Evolutionary conservation across 176 grass and related monocot genomes (phyloP), one percentile per base, ranked within the genome.

Genomic region (Echinochloa phyllopogon): DNA sequence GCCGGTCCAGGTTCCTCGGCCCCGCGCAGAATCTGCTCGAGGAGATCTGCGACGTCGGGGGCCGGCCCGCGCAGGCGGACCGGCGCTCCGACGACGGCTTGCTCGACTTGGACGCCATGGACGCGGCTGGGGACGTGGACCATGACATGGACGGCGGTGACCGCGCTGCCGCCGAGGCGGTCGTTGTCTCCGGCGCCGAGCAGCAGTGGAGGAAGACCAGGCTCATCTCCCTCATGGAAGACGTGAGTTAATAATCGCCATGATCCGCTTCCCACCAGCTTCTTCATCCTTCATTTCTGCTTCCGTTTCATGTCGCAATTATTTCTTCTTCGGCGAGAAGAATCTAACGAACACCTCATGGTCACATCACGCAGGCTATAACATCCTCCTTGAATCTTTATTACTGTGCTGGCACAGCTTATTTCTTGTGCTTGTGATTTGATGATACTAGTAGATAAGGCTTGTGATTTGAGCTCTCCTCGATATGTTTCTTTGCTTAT

Each of bases 131-230:
- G 2, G 83, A 84, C 53, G 69, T 84, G 56, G 79, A 84, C 27
- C 70, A 87, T 61, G 75, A 83, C 3, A 73, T 94, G 80, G 87
- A 94, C 60, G 65, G 71, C 48, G 75, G 76, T 16, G 85, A 77
- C 13, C 73, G 74, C 17, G 90, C 86, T 4, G 58, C 86, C 5
- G 86, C 72, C 6, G 92, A 96, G 40, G 86, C 69, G 0, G 85
- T 82, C 67, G 50, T 74, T 3, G 92, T 90, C 29, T 87, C 85
- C 24, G 74, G 91, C 47, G 76, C 77, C 38, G 94, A 99, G 77
- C 90, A 92, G 84, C 94, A 92, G 86, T 99, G 97, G 97, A 96
- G 89, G 89, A 99, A 99, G 89, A 91, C 97, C 11, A 94, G 88
- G 73, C 97, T 99, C 60, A 81, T 99, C 69, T 92, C 94, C 57